Evolutionary conservation across 208 protist genomes (phyloP).

Genomic region (Leishmania major): DNA sequence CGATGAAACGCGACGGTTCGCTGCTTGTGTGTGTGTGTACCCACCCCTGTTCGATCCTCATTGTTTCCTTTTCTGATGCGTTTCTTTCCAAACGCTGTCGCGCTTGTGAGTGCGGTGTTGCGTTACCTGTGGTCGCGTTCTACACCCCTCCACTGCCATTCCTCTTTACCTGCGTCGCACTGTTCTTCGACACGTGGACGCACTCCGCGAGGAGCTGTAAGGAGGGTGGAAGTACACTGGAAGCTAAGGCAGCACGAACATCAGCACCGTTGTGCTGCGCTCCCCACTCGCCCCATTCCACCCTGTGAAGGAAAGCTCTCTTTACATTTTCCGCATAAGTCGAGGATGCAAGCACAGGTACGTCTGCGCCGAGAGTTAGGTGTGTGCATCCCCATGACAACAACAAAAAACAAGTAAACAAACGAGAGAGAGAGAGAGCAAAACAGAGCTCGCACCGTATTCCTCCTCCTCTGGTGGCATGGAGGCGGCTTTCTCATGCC

Average conservation of each 20-base stretch:
- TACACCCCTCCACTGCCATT: background rate
- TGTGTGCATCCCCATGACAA: background rate
- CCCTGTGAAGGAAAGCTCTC: background rate
- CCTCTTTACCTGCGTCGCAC: background rate
- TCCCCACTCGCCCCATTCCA: background rate
- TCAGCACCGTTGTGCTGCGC: background rate
- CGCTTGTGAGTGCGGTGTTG: background rate
- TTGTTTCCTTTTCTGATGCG: background rate
- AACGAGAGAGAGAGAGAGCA: background rate
- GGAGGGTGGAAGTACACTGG: background rate
- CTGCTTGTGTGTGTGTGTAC: background rate
- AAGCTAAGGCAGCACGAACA: background rate
- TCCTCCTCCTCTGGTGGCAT: background rate
- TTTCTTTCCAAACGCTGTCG: background rate
- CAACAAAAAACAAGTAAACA: background rate
- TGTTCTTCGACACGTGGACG: background rate
- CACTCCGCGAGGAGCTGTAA: background rate
- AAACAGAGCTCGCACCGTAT: background rate
- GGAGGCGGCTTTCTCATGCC: background rate
- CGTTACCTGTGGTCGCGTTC: background rate
- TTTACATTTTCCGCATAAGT: background rate
- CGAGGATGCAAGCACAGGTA: background rate
- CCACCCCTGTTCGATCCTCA: background rate
- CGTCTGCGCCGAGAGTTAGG: background rate
- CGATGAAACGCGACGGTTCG: background rate